Percentiles rank a stretch among this genome's conserved stretches.
These are phyloP conservation scores for Pseudofabraea citricarpa DNA, from an alignment of 2,329 filamentous ascomycete species.

Conservation along the genomic window DNA sequence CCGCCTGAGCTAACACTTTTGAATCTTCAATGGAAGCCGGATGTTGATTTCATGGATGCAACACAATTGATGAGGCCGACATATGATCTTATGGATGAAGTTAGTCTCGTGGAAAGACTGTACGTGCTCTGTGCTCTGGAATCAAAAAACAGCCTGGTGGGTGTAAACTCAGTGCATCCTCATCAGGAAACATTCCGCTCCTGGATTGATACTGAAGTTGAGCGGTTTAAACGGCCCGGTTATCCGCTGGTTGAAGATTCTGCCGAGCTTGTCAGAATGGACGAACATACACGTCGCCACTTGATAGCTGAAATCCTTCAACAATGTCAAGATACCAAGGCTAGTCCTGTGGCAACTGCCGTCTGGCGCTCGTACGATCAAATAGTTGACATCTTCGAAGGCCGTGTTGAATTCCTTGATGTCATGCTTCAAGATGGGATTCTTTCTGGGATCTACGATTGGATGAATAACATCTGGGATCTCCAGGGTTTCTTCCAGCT, in stretches of 20 bases:
- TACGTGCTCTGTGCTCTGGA: neutral
- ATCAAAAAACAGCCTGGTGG: neutral
- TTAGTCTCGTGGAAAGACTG: neutral
- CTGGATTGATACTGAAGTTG: neutral
- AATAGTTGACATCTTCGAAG: constrained; percentile 4
- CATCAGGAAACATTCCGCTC: neutral
- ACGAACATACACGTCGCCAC: neutral
- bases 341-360: neutral
- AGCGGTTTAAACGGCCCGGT: neutral
- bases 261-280: neutral
- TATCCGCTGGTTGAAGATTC: constrained; percentile 1
- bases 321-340: neutral
- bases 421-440: constrained; percentile 8
- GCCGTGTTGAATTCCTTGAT: constrained; percentile 5
- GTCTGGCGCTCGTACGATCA: neutral
- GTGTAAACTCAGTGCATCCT: neutral
- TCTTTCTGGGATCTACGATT: constrained; percentile 9
- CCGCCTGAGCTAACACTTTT: too few relatives aligned
- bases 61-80: neutral
- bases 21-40: neutral
- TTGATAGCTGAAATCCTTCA: neutral
- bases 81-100: neutral
- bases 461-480: neutral
- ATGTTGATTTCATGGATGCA: neutral
- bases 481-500: constrained; percentile 5